Conservation (phyloP, 352 stramenopile genomes). For the Globisporangium radiosum region DNA sequence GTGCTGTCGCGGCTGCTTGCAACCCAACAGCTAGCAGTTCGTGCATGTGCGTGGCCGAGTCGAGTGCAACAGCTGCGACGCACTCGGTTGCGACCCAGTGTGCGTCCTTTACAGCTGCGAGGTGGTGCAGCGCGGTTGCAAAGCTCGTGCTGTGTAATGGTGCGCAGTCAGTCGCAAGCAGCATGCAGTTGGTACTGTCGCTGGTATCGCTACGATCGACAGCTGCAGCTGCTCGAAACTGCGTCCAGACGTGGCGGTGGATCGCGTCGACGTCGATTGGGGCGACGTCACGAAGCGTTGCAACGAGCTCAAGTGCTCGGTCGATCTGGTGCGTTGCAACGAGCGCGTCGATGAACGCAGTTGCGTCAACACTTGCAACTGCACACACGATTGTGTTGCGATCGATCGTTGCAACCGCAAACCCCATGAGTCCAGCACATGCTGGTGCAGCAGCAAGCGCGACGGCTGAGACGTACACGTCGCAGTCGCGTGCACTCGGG, state of each 20-base stretch:
- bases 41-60: slow-evolving; percentile 50
- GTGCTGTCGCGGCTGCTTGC: slow-evolving; percentile 14
- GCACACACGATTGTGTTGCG: slow-evolving; percentile 13
- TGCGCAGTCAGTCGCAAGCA: slow-evolving; percentile 7
- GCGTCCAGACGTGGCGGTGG: slow-evolving; percentile 40
- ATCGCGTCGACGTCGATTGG: slow-evolving; percentile 34
- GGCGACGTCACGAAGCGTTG: slow-evolving; percentile 9
- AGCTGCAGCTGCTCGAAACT: slow-evolving; percentile 19
- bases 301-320: slow-evolving; percentile 25
- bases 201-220: slow-evolving; percentile 7
- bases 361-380: slow-evolving; percentile 15
- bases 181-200: not conserved
- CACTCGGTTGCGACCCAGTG: slow-evolving; percentile 48
- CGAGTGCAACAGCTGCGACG: slow-evolving; percentile 23
- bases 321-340: slow-evolving; percentile 28
- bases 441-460: not conserved
- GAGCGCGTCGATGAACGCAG: slow-evolving; percentile 34
- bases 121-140: slow-evolving; percentile 30
- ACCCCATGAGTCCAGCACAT: not conserved
- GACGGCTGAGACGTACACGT: not conserved
- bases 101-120: slow-evolving; percentile 36
- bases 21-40: slow-evolving; percentile 43
- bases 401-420: slow-evolving; percentile 13
- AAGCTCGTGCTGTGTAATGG: slow-evolving; percentile 11
- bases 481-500: not conserved